phyloP scores from a whole-genome alignment of 2,329 filamentous ascomycete species.

The Chrysosporium queenslandicum region DNA sequence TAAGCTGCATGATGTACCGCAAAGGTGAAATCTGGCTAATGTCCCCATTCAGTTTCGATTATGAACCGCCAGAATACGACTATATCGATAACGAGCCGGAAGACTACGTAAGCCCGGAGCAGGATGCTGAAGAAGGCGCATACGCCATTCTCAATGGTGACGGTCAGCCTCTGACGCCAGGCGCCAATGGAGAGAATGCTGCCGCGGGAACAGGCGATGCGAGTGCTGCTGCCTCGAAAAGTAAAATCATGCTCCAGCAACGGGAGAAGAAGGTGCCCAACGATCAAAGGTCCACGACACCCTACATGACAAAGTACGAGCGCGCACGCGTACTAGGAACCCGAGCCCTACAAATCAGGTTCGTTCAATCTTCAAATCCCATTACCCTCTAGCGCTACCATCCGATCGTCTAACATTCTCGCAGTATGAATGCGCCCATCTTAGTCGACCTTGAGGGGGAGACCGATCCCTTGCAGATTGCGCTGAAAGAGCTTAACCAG shows the following conservation, averaged over 20 bases:
- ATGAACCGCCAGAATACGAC: conserved; percentile 50
- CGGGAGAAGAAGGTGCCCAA: conserved; percentile 81
- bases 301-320: conserved; percentile 99
- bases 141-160: conserved; percentile 46
- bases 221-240: conserved; percentile 34
- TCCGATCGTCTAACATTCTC: background rate
- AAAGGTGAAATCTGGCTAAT: background rate
- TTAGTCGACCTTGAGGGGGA: conserved; percentile 94
- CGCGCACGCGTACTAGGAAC: conserved; percentile 86
- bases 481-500: conserved; percentile 91
- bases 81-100: conserved; percentile 59
- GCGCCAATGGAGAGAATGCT: conserved; percentile 33
- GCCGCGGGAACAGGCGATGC: conserved; percentile 43
- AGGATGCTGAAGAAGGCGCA: conserved; percentile 44
- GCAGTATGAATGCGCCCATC: conserved; percentile 92
- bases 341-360: conserved; percentile 92
- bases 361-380: conserved; percentile 13
- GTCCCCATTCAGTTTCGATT: conserved; percentile 33
- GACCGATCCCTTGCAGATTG: conserved; percentile 94
- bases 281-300: conserved; percentile 80
- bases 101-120: conserved; percentile 48
- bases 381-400: background rate
- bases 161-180: conserved; percentile 34
- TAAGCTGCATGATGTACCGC: background rate
- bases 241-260: conserved; percentile 48